Evolutionary conservation across 140 eudicot species (phyloP).

Genomic region (Bidens hawaiensis): DNA sequence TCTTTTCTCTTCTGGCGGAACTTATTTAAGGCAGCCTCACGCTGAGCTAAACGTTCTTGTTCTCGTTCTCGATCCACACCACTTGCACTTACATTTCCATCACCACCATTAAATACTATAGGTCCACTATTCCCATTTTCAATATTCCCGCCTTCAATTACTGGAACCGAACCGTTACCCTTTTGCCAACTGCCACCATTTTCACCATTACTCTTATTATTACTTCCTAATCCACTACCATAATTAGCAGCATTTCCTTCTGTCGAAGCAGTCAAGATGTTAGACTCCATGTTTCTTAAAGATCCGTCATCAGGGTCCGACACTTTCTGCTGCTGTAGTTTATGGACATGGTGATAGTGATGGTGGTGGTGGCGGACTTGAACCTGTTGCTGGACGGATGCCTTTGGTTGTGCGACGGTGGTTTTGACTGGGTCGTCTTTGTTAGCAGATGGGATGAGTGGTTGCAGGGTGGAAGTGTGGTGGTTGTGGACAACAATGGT

Average conservation of each 20-base stretch:
- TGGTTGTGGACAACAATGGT: constrained; percentile 16
- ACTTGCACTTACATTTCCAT: constrained; percentile 37
- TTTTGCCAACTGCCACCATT: constrained; percentile 40
- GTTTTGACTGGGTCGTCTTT: constrained; percentile 17
- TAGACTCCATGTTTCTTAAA: constrained; percentile 31
- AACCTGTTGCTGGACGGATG: constrained; percentile 27
- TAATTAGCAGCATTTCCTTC: constrained; percentile 72
- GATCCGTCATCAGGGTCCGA: constrained; percentile 38
- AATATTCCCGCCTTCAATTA: constrained; percentile 30
- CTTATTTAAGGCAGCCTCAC: constrained; percentile 58
- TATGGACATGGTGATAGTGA: constrained; percentile 65
- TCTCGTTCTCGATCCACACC: constrained; percentile 55
- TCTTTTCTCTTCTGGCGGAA: constrained; percentile 73
- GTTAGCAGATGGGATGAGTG: constrained; percentile 13
- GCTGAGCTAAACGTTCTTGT: constrained; percentile 39
- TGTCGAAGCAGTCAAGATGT: constrained; percentile 14
- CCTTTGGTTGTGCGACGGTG: constrained; percentile 6
- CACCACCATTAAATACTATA: constrained; percentile 29
- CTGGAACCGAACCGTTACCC: constrained; percentile 32
- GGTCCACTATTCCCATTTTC: constrained; percentile 39
- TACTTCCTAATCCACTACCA: constrained; percentile 73
- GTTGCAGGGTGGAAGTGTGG: constrained; percentile 25
- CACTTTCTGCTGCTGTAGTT: constrained; percentile 38
- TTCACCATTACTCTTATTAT: constrained; percentile 54
- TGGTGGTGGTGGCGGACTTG: constrained; percentile 72